A percentile compares a stretch with the other conserved stretches of the same genome.
phyloP scores from a whole-genome alignment of 2,329 filamentous ascomycete species.

The Calonectria multiphialidica region DNA sequence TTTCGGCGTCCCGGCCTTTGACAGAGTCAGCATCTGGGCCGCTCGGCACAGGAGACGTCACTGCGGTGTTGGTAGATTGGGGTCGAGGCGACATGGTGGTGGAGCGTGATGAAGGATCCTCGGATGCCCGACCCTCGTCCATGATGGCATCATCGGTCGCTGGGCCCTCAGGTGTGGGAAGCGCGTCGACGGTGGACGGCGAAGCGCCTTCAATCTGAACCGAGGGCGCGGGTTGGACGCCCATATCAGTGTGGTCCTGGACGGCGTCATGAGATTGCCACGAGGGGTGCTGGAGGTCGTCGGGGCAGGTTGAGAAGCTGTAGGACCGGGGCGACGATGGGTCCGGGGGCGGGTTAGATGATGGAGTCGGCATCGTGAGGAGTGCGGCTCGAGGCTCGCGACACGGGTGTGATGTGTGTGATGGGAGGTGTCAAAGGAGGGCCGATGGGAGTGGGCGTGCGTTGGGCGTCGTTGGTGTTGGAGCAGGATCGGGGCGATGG shows the following conservation, averaged over 20 bases:
- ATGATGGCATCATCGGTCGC: constrained; percentile 41
- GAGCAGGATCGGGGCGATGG: constrained; percentile 28
- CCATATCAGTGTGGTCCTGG: constrained; percentile 34
- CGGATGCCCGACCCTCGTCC: constrained; percentile 41
- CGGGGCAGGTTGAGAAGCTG: constrained; percentile 58
- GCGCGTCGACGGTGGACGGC: constrained; percentile 33
- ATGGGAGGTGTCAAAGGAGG: not conserved
- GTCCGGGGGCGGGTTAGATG: constrained; percentile 55
- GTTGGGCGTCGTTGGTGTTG: not conserved
- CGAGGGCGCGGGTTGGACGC: constrained; percentile 33
- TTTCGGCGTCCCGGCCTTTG: constrained; percentile 50
- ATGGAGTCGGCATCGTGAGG: constrained; percentile 60
- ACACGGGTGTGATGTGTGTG: constrained; percentile 8
- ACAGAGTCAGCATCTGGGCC: constrained; percentile 45
- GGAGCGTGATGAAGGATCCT: constrained; percentile 51
- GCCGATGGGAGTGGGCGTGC: not conserved
- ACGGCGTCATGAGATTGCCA: constrained; percentile 42
- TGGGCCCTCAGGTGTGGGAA: constrained; percentile 34
- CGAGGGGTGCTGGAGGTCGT: constrained; percentile 50
- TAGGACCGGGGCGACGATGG: constrained; percentile 52
- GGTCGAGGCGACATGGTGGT: constrained; percentile 58
- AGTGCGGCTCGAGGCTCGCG: constrained; percentile 23
- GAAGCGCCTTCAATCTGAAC: constrained; percentile 38
- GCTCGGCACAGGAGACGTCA: constrained; percentile 49
- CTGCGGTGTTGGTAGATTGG: constrained; percentile 48